Percentiles rank a stretch among this genome's conserved stretches.
phyloP scores from a whole-genome alignment of 257 asterid genomes.

The Lithospermum erythrorhizon region DNA sequence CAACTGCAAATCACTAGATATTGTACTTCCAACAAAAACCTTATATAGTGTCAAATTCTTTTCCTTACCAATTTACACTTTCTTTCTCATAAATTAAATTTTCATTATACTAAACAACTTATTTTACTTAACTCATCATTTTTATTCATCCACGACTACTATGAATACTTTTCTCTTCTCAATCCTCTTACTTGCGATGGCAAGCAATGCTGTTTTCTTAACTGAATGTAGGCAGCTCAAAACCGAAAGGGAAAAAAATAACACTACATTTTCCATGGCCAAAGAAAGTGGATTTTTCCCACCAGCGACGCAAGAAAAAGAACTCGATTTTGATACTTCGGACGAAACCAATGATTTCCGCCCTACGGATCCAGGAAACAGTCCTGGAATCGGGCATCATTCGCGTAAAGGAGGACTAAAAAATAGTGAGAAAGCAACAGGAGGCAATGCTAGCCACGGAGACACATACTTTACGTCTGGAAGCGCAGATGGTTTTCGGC shows the following conservation, averaged over 20 bases:
- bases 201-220: not conserved
- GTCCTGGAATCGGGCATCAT: not conserved
- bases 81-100: not conserved
- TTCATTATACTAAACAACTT: not conserved
- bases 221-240: not conserved
- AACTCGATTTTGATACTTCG: not conserved
- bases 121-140: too few species aligned
- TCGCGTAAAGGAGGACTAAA: not conserved
- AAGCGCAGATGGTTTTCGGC: conserved; percentile 42
- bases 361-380: not conserved
- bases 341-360: not conserved
- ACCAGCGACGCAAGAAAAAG: not conserved
- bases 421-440: not conserved
- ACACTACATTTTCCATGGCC: not conserved
- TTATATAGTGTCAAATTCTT: not conserved
- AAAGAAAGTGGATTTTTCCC: not conserved
- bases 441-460: not conserved
- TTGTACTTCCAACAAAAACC: not conserved
- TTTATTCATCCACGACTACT: not conserved
- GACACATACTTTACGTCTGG: conserved; percentile 29
- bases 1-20: not conserved
- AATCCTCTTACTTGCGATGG: not conserved
- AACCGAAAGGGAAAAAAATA: not conserved
- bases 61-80: too few species aligned
- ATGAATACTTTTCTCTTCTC: not conserved